Percentiles rank a stretch among this genome's conserved stretches.
phyloP scores from a whole-genome alignment of 495 filamentous ascomycete genomes.

The Diplogelasinospora grovesii region DNA sequence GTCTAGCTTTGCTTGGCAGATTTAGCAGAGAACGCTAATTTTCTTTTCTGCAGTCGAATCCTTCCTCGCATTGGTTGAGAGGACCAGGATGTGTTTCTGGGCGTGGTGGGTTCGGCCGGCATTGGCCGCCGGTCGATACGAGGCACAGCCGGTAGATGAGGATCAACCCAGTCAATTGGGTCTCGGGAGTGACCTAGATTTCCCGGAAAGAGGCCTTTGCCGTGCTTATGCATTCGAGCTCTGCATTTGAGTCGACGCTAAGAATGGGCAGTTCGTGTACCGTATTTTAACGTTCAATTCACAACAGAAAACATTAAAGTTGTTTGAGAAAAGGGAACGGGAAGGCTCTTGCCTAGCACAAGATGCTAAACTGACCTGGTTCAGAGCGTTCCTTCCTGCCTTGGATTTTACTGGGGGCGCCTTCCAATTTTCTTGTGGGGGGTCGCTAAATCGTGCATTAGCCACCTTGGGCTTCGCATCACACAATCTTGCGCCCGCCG shows the following conservation, averaged over 20 bases:
- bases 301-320: too few relatives aligned
- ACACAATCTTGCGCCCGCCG: constrained; percentile 1
- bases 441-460: constrained; percentile 1
- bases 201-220: too few relatives aligned
- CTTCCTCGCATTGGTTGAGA: background rate
- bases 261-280: too few relatives aligned
- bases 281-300: too few relatives aligned
- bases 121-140: constrained; percentile 5
- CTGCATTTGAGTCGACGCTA: too few relatives aligned
- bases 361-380: background rate
- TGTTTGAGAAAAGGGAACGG: too few relatives aligned
- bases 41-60: constrained; percentile 1
- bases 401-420: constrained; percentile 3
- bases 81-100: background rate
- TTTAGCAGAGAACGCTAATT: constrained; percentile 4
- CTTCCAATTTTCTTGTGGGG: constrained; percentile 8
- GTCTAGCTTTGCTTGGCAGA: constrained; percentile 2
- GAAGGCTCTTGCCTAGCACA: background rate
- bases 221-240: too few relatives aligned
- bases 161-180: constrained; percentile 2
- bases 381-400: background rate
- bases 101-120: constrained; percentile 5
- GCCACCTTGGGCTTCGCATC: constrained; percentile 1
- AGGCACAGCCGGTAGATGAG: constrained; percentile 5
- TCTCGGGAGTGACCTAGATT: too few relatives aligned